Conservation (phyloP, 805 yeast genomes). For the Lachancea dasiensis region DNA sequence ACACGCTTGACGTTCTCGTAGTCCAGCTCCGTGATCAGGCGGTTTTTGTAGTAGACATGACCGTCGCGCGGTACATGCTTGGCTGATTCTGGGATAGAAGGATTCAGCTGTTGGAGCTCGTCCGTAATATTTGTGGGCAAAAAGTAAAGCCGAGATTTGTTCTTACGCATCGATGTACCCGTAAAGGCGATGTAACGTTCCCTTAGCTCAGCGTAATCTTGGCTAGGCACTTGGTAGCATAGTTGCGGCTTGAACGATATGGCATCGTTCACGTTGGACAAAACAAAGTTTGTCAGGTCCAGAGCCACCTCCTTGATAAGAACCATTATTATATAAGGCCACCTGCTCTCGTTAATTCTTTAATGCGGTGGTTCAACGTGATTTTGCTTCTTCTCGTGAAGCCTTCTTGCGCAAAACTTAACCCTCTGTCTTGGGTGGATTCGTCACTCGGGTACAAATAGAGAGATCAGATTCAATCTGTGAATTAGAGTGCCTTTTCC, state of each 20-base stretch:
- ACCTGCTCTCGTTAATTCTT: too few relatives aligned
- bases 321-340: too few relatives aligned
- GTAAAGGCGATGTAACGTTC: constrained; percentile 21
- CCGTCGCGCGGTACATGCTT: constrained; percentile 18
- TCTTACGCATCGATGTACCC: constrained; percentile 24
- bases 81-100: constrained; percentile 21
- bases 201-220: constrained; percentile 18
- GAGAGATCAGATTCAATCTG: too few relatives aligned
- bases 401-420: too few relatives aligned
- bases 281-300: constrained; percentile 21
- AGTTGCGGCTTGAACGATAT: constrained; percentile 25
- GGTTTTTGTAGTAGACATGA: constrained; percentile 20
- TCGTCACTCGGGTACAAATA: too few relatives aligned
- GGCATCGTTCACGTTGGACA: constrained; percentile 23
- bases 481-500: too few relatives aligned
- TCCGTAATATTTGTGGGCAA: constrained; percentile 24
- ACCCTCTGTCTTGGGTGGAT: too few relatives aligned
- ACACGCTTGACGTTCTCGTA: constrained; percentile 22
- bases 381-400: too few relatives aligned
- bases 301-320: constrained; percentile 19
- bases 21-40: constrained; percentile 22
- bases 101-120: constrained; percentile 22
- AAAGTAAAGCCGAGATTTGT: constrained; percentile 19
- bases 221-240: constrained; percentile 21
- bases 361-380: too few relatives aligned